A percentile compares a stretch with the other conserved stretches of the same genome.
Evolutionary conservation across 1,284 basidiomycete species (phyloP).

Genomic region (Pseudozyma thailandica): DNA sequence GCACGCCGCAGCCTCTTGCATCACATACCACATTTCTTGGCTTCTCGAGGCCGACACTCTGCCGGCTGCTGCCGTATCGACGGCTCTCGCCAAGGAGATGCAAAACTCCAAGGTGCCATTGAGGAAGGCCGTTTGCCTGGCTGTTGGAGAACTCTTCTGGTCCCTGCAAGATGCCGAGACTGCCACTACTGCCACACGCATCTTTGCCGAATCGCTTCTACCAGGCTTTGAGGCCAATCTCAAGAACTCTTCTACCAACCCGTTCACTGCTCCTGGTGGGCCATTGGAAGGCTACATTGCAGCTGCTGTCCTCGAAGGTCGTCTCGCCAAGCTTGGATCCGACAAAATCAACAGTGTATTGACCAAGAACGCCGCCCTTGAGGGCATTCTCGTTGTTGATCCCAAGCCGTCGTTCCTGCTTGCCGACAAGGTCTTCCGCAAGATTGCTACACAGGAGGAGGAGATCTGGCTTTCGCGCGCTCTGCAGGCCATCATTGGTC

Average conservation of each 20-base stretch:
- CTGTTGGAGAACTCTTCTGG: conserved; percentile 55
- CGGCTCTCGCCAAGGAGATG: conserved; percentile 54
- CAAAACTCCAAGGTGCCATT: conserved; percentile 55
- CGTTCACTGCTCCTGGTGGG: conserved; percentile 56
- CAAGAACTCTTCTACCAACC: conserved; percentile 56
- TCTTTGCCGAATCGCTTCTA: conserved; percentile 55
- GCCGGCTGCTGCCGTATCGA: conserved; percentile 27
- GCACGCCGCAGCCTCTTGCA: conserved; percentile 46
- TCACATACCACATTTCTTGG: conserved; percentile 45
- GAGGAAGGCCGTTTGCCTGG: conserved; percentile 52
- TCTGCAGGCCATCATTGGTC: conserved; percentile 33
- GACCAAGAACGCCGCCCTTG: conserved; percentile 41
- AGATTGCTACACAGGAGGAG: conserved; percentile 50
- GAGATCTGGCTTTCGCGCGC: conserved; percentile 57
- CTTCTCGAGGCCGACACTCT: conserved; percentile 27
- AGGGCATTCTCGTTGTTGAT: conserved; percentile 41
- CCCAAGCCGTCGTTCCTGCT: conserved; percentile 66
- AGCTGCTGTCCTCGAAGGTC: conserved; percentile 46
- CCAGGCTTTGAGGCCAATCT: conserved; percentile 58
- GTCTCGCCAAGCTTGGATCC: conserved; percentile 32
- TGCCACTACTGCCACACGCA: conserved; percentile 28
- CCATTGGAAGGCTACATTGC: conserved; percentile 64
- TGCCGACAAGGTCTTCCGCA: conserved; percentile 61
- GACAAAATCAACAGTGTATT: conserved; percentile 43
- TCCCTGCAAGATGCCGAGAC: conserved; percentile 7